Evolutionary conservation across 257 asterid species (phyloP).

Genomic region (Capsicum chinense): DNA sequence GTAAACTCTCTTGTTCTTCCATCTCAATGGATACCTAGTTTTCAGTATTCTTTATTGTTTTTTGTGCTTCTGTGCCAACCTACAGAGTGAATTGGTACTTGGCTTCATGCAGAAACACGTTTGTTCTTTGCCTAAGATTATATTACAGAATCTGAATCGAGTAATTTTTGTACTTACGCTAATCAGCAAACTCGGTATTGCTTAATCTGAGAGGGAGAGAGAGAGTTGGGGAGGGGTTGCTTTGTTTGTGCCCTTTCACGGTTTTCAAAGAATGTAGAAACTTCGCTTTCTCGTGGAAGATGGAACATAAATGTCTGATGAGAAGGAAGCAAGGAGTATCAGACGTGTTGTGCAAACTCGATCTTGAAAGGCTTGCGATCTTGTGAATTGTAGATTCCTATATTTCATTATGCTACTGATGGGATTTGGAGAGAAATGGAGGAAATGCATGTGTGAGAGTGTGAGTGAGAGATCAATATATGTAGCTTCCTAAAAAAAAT

Average conservation of each 20-base stretch:
- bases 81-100: background rate
- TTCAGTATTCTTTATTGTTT: background rate
- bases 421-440: background rate
- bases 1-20: conserved; percentile 48
- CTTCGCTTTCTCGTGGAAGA: background rate
- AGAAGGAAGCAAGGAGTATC: background rate
- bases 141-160: background rate
- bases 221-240: background rate
- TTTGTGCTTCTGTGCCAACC: background rate
- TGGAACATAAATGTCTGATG: background rate
- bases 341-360: background rate
- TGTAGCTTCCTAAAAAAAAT: background rate
- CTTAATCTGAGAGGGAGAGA: background rate
- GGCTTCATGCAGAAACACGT: background rate
- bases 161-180: background rate
- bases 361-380: background rate
- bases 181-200: conserved; percentile 11
- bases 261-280: background rate
- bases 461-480: background rate
- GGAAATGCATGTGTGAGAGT: background rate
- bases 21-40: background rate
- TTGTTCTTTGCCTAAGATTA: background rate
- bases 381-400: background rate
- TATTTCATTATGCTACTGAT: background rate
- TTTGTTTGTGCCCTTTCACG: background rate